Base-by-base conservation (phyloP, 2,329 filamentous ascomycete genomes). In the Purpureocillium takamizusanense region DNA sequence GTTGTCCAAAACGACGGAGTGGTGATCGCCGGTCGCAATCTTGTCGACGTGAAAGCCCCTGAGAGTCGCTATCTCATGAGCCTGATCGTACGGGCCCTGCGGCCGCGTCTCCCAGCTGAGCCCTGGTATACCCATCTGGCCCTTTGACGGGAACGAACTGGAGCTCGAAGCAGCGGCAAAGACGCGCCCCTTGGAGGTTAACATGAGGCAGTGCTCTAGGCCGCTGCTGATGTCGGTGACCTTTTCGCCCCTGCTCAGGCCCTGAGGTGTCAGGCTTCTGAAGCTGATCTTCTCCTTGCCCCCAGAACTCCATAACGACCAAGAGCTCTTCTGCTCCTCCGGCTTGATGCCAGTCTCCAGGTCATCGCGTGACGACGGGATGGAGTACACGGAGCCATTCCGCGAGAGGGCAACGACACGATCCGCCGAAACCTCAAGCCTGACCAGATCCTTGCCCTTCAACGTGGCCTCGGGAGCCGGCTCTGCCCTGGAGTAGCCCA, bases 131-230 rank as follows among this genome's bases (percentile, higher is more conserved):
- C 92, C 92, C 36, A 97, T 74, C 61, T 98, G 89, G 6, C 92
- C 92, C 53, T 77, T 81, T 3, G 76, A 74, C 1, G 92, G 92
- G 55, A 84, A 97, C 37, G 79, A 72, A 40, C 83, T 75, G 14
- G 80, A 80, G 44, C 84, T 87, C 3, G 87, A 81, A 2, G 86
- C 90, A n/a, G 85, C 81, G 3, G 89, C 85, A 61, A 94, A 97
- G 27, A 97, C 74, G 31, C 90, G 84, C 1, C 92, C 92, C 37
- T 75, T 76, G 34, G 78, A 87, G 1, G 90, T 95, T 43, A 95
- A 71, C 36, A 98, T 70, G 1, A 97, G 71, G 25, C 83, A 84
- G 57, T 97, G 90, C 53, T 97, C 88, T 12, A 86, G 70, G 2
- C 92, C 92, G 45, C 82, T 79, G 42, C 78, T 75, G 41, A 97